These are phyloP conservation scores for Graphilbum fragrans DNA, from an alignment of 2,329 filamentous ascomycete species.

Conservation along the genomic window DNA sequence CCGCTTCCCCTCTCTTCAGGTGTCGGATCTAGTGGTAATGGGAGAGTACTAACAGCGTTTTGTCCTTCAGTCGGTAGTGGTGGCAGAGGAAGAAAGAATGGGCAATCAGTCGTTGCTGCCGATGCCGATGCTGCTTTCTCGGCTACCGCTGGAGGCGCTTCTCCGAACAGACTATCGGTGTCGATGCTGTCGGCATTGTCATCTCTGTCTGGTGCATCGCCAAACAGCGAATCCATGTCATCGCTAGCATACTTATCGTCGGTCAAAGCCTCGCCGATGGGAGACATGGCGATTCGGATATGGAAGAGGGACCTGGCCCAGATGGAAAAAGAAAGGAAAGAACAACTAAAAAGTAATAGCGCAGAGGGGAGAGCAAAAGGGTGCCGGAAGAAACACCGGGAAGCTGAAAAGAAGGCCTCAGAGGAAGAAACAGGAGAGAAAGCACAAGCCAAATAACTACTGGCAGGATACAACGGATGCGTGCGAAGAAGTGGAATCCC, in stretches of 20 bases:
- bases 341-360: too few relatives aligned
- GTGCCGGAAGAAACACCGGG: too few relatives aligned
- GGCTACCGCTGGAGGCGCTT: not conserved
- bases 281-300: too few relatives aligned
- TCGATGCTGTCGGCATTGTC: not conserved
- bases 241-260: not conserved
- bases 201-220: not conserved
- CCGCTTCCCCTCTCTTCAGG: not conserved
- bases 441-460: too few relatives aligned
- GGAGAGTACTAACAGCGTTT: conserved; percentile 2
- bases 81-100: not conserved
- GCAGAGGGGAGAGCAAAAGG: too few relatives aligned
- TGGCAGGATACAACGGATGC: too few relatives aligned
- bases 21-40: not conserved
- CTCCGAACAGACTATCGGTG: not conserved
- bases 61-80: not conserved
- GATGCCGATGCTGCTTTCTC: not conserved
- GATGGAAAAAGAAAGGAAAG: too few relatives aligned
- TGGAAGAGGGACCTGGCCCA: too few relatives aligned
- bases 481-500: too few relatives aligned
- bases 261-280: not conserved
- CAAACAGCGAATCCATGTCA: not conserved
- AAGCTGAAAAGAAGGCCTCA: too few relatives aligned
- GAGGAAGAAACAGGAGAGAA: too few relatives aligned
- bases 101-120: not conserved